Evolutionary conservation across 2,329 filamentous ascomycete species (phyloP), one percentile per base, ranked within the genome.

Genomic region (Spiromastix sp.): DNA sequence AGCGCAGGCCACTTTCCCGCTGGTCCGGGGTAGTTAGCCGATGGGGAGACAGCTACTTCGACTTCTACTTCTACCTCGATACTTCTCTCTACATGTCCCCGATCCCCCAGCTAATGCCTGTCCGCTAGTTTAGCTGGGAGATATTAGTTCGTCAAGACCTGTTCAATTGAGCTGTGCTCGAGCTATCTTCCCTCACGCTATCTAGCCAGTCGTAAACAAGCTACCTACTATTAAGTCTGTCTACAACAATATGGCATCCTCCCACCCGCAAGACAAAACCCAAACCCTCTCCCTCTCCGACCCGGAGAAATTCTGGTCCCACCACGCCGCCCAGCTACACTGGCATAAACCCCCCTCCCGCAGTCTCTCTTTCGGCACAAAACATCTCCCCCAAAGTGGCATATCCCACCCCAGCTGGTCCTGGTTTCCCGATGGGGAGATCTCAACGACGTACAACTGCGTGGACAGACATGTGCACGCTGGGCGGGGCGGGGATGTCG

Each of bases 361-460:
- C 1, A 72, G 74, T 0, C 69, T 93, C 15, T 62, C 63, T 3
- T 66, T 63, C 25, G 71, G 67, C 13, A 74, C 69, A 31, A 87
- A 83, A 59, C 74, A 66, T 5, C 65, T 91, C 3, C 59, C 67
- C 35, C 72, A 63, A 44, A 52, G 48, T 31, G 78, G 77, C 37
- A 60, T 67, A n/a, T 64, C 67, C 11, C 79, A 93, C 53, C 70
- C 76, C 27, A 77, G 81, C 52, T 95, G 87, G 86, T 74, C 77
- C 43, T 96, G 89, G 89, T 95, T 93, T 48, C 75, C 83, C 0
- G 84, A 77, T 43, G 89, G 87, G 42, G 78, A 91, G 63, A 83
- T 96, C 47, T 91, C 82, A 25, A 94, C 85, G 0, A 85, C 82
- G 47, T 93, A 85, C 66, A 96, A 95, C 56, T 93, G 85, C 54